Percentiles rank a stretch among this genome's conserved stretches.
phyloP scores from a whole-genome alignment of 2,329 filamentous ascomycete genomes.

The Pseudocercospora eumusae region DNA sequence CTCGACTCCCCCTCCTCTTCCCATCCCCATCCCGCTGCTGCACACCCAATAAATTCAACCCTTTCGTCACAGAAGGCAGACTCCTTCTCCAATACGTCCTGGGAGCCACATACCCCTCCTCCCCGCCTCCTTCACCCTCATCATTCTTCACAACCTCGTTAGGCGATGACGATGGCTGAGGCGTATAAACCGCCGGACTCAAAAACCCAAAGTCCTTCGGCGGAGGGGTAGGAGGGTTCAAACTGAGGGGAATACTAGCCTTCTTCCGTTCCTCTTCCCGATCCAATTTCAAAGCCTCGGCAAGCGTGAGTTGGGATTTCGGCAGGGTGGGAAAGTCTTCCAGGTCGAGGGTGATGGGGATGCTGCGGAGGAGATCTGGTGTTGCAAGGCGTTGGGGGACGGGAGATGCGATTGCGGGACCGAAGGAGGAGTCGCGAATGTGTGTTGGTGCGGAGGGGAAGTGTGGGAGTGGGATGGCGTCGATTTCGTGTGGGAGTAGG shows the following conservation, averaged over 20 bases:
- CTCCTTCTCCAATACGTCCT: slow-evolving; percentile 19
- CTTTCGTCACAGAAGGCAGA: slow-evolving; percentile 10
- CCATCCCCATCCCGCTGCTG: background rate
- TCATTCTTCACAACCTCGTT: too few species aligned
- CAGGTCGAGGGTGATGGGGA: background rate
- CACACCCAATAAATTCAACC: slow-evolving; percentile 1
- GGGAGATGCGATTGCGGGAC: background rate
- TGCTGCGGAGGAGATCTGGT: background rate
- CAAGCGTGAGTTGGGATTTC: background rate
- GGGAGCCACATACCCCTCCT: slow-evolving; percentile 19
- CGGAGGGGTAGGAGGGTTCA: background rate
- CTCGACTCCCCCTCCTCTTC: background rate
- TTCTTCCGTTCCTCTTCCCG: background rate
- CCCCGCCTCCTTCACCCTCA: too few species aligned
- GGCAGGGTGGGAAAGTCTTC: background rate
- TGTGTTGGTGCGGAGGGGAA: background rate
- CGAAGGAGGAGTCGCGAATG: background rate
- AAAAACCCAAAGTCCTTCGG: background rate
- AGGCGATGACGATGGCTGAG: background rate
- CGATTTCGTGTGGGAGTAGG: background rate
- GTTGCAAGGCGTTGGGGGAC: background rate
- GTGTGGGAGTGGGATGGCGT: background rate
- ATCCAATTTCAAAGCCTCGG: background rate
- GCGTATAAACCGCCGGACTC: background rate
- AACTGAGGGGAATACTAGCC: background rate